Evolutionary conservation across 2,329 filamentous ascomycete species (phyloP).

Genomic region (Fusarium ambrosium): DNA sequence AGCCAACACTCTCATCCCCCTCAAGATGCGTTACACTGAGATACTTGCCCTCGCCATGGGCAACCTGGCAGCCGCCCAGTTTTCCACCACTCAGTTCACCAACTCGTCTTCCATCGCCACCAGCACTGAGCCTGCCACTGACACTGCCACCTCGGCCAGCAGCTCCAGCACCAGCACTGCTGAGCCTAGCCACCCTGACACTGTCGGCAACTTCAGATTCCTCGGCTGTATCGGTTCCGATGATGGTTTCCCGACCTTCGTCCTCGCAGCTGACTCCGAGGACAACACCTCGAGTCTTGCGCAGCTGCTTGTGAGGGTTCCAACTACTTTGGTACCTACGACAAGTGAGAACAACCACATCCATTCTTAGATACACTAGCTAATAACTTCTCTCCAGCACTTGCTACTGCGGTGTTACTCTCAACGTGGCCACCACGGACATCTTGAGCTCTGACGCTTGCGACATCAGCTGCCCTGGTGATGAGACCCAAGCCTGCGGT

Average conservation of each 20-base stretch:
- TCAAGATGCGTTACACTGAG: constrained; percentile 50
- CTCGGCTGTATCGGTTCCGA: constrained; percentile 49
- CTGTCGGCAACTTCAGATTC: constrained; percentile 37
- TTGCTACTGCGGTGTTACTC: constrained; percentile 49
- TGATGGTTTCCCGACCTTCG: constrained; percentile 47
- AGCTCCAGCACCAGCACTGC: constrained; percentile 13
- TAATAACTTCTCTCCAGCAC: constrained; percentile 34
- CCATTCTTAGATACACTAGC: too few species aligned
- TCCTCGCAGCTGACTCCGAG: constrained; percentile 11
- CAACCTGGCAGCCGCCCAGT: constrained; percentile 48
- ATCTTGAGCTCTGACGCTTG: constrained; percentile 39
- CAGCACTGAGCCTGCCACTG: constrained; percentile 10
- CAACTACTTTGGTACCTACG: constrained; percentile 45
- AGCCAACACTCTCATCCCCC: constrained; percentile 11
- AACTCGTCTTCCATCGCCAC: constrained; percentile 17
- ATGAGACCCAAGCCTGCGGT: constrained; percentile 44
- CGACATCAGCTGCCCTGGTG: constrained; percentile 48
- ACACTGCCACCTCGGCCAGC: neutral
- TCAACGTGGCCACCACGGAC: constrained; percentile 24
- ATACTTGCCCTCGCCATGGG: constrained; percentile 50
- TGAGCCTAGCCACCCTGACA: constrained; percentile 23
- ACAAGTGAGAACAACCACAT: constrained; percentile 33
- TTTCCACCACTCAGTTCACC: constrained; percentile 23
- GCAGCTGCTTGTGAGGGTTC: constrained; percentile 40
- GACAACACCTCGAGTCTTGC: constrained; percentile 42